phyloP scores from a whole-genome alignment of 1,139 yeast genomes.

The Nakaseomyces uthaithaninus region DNA sequence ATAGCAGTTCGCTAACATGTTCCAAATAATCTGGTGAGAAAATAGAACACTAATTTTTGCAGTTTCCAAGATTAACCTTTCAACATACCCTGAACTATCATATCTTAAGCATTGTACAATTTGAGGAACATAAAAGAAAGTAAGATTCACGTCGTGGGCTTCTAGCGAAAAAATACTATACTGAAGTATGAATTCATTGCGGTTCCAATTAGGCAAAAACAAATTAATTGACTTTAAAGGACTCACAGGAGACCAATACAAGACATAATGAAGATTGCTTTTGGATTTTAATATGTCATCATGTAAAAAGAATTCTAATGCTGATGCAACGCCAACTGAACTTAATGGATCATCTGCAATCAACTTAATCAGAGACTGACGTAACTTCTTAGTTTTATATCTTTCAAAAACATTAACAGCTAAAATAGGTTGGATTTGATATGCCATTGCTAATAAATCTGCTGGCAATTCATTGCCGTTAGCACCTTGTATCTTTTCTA shows the following conservation, averaged over 20 bases:
- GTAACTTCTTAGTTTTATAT: slow-evolving; percentile 39
- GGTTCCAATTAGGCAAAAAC: slow-evolving; percentile 68
- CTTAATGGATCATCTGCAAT: slow-evolving; percentile 51
- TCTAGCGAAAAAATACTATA: slow-evolving; percentile 88
- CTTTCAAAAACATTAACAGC: slow-evolving; percentile 68
- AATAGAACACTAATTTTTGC: slow-evolving; percentile 85
- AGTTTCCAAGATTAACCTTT: slow-evolving; percentile 81
- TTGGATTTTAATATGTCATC: slow-evolving; percentile 31
- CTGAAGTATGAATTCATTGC: slow-evolving; percentile 64
- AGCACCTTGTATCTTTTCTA: slow-evolving; percentile 39
- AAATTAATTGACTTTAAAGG: slow-evolving; percentile 84
- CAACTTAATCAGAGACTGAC: slow-evolving; percentile 40
- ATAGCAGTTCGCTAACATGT: slow-evolving; percentile 86
- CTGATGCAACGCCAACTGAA: slow-evolving; percentile 55
- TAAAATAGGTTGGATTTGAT: slow-evolving; percentile 58
- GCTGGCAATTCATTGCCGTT: slow-evolving; percentile 21
- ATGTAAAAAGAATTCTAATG: slow-evolving; percentile 51
- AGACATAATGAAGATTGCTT: slow-evolving; percentile 32
- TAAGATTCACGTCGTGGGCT: slow-evolving; percentile 75
- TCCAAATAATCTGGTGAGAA: slow-evolving; percentile 98
- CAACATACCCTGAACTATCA: slow-evolving; percentile 78
- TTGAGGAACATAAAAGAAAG: slow-evolving; percentile 96
- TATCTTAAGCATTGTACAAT: slow-evolving; percentile 86
- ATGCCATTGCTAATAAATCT: slow-evolving; percentile 43
- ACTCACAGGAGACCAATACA: slow-evolving; percentile 69